These are phyloP conservation scores for Waltergamsia citrina DNA, from an alignment of 2,329 filamentous ascomycete genomes.

Conservation along the genomic window DNA sequence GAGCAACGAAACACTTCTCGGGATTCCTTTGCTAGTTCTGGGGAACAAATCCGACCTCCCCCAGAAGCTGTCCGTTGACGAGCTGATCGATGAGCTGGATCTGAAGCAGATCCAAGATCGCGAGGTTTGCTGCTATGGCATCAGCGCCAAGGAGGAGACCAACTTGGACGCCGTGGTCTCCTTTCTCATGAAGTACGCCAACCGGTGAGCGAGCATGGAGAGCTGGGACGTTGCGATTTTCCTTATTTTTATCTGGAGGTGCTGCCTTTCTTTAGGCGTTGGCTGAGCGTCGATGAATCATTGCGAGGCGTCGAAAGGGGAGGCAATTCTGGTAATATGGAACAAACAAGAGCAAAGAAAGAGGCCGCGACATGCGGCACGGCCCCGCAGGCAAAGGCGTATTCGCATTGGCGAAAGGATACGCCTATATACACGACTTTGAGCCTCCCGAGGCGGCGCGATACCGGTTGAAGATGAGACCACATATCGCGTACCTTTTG, in stretches of 20 bases:
- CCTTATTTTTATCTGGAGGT: neutral
- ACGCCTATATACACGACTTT: no score
- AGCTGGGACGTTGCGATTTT: neutral
- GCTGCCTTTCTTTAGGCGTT: neutral
- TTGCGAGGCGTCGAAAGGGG: slow-evolving; percentile 2
- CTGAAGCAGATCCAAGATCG: slow-evolving; percentile 82
- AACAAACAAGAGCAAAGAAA: slow-evolving; percentile 2
- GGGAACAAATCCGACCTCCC: slow-evolving; percentile 96
- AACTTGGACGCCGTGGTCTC: slow-evolving; percentile 95
- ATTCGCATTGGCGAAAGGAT: no score
- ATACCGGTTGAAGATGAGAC: no score
- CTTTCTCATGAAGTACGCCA: slow-evolving; percentile 88
- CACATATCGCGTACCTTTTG: no score
- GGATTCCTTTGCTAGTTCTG: slow-evolving; percentile 86
- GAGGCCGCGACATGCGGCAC: slow-evolving; percentile 5
- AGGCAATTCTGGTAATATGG: neutral
- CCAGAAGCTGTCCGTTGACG: slow-evolving; percentile 86
- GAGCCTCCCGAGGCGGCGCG: no score
- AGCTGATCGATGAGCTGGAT: slow-evolving; percentile 87
- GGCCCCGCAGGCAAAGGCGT: slow-evolving; percentile 3
- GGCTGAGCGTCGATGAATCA: neutral
- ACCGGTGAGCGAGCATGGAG: slow-evolving; percentile 40
- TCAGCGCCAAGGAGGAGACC: slow-evolving; percentile 97
- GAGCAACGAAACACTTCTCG: slow-evolving; percentile 72
- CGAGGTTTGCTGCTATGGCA: slow-evolving; percentile 97